Percentiles rank a stretch among this genome's conserved stretches.
Conservation (phyloP, 2,329 filamentous ascomycete species). For the Aspergillus quadrilineatus region DNA sequence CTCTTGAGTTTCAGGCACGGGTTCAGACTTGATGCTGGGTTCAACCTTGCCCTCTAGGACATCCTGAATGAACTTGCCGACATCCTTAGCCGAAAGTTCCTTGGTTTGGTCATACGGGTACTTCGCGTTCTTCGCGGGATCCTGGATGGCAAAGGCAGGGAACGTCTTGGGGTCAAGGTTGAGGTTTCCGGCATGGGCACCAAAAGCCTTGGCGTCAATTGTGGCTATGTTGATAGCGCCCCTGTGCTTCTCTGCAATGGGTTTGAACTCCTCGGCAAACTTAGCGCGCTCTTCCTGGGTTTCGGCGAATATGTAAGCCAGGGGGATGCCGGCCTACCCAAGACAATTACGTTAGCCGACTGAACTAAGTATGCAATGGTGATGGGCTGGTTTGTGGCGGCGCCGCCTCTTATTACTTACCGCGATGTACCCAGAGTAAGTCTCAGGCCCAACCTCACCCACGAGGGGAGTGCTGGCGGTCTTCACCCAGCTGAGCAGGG, state of each 20-base stretch:
- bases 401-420: conserved; percentile 38
- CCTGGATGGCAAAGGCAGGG: conserved; percentile 97
- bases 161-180: conserved; percentile 96
- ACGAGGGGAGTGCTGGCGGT: conserved; percentile 83
- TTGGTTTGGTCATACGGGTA: conserved; percentile 87
- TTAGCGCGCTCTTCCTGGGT: conserved; percentile 82
- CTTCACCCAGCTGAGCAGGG: conserved; percentile 80
- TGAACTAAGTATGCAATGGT: too few relatives aligned
- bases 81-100: conserved; percentile 70
- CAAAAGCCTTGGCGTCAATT: conserved; percentile 91
- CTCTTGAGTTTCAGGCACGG: conserved; percentile 89
- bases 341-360: neutral
- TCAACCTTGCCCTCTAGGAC: conserved; percentile 85
- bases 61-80: conserved; percentile 80
- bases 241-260: conserved; percentile 86
- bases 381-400: too few relatives aligned
- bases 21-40: conserved; percentile 97
- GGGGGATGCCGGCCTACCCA: conserved; percentile 71
- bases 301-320: conserved; percentile 97
- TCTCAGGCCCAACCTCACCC: conserved; percentile 95
- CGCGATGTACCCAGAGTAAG: conserved; percentile 92
- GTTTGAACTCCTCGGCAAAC: conserved; percentile 74
- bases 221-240: conserved; percentile 96
- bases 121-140: conserved; percentile 93
- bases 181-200: conserved; percentile 91